Conservation (phyloP, 2,329 filamentous ascomycete genomes). For the Colletotrichum camelliae region DNA sequence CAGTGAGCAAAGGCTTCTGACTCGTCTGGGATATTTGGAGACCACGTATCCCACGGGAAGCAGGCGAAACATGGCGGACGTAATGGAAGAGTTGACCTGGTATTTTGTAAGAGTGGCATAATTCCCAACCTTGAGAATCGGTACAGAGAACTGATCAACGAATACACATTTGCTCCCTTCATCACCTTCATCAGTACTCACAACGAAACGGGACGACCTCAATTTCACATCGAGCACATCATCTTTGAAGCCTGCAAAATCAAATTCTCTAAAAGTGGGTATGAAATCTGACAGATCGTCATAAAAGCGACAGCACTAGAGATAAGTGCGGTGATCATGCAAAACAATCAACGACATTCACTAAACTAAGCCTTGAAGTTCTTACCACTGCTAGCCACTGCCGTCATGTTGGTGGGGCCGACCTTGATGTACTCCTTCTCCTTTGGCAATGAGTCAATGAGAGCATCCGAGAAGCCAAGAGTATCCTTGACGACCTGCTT, state of each 20-base stretch:
- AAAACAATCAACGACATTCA: not conserved
- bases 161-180: not conserved
- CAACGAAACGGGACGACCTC: not conserved
- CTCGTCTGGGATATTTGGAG: not conserved
- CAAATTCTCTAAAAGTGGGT: not conserved
- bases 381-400: slow-evolving; percentile 21
- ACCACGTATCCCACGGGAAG: not conserved
- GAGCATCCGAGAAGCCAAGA: slow-evolving; percentile 43
- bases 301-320: not conserved
- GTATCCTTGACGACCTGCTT: slow-evolving; percentile 64
- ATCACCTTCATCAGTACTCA: not conserved
- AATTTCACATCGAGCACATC: not conserved
- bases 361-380: not conserved
- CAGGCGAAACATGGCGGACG: not conserved
- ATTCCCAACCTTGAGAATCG: not conserved
- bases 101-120: not conserved
- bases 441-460: slow-evolving; percentile 41
- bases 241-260: not conserved
- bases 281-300: not conserved
- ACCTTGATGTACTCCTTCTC: slow-evolving; percentile 48
- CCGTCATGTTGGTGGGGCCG: slow-evolving; percentile 42
- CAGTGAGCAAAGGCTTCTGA: not conserved
- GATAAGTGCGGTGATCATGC: not conserved
- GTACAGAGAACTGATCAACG: too few relatives aligned
- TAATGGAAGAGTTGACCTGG: not conserved